Conservation (phyloP, 345 rosid genomes). For the Syzygium grande region DNA sequence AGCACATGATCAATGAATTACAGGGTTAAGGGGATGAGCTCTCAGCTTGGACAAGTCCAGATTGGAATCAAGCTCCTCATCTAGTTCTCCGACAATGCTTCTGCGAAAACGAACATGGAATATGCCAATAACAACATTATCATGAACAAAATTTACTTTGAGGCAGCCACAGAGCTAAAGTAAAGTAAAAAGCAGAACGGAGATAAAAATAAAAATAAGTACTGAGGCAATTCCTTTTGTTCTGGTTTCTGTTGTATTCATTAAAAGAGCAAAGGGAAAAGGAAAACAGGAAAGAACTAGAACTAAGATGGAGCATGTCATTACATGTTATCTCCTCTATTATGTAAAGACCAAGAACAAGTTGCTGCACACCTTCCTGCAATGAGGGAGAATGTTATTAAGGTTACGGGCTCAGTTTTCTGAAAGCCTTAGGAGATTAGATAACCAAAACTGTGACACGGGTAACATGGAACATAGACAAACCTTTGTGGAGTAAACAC, state of each 20-base stretch:
- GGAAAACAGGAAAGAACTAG: background rate
- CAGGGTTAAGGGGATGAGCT: conserved; percentile 90
- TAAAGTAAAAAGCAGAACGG: background rate
- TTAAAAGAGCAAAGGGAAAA: background rate
- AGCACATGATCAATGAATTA: conserved; percentile 41
- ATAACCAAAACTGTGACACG: background rate
- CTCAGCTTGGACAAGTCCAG: conserved; percentile 74
- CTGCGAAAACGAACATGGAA: conserved; percentile 24
- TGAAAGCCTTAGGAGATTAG: background rate
- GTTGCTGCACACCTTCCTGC: conserved; percentile 96
- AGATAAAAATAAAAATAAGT: background rate
- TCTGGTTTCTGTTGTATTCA: background rate
- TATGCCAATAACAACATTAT: background rate
- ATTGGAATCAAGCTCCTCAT: conserved; percentile 76
- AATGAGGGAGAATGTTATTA: background rate
- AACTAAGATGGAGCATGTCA: background rate
- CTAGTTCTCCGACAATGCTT: conserved; percentile 87
- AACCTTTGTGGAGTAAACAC: conserved; percentile 87
- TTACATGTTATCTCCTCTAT: conserved; percentile 97
- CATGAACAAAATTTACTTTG: background rate
- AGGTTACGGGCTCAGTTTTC: background rate
- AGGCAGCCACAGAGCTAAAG: background rate
- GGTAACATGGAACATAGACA: background rate
- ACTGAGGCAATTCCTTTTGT: background rate
- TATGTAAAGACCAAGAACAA: conserved; percentile 83